A percentile compares a stretch with the other conserved stretches of the same genome.
phyloP scores from a whole-genome alignment of 768 basidiomycete species.

The Boletales sp. region DNA sequence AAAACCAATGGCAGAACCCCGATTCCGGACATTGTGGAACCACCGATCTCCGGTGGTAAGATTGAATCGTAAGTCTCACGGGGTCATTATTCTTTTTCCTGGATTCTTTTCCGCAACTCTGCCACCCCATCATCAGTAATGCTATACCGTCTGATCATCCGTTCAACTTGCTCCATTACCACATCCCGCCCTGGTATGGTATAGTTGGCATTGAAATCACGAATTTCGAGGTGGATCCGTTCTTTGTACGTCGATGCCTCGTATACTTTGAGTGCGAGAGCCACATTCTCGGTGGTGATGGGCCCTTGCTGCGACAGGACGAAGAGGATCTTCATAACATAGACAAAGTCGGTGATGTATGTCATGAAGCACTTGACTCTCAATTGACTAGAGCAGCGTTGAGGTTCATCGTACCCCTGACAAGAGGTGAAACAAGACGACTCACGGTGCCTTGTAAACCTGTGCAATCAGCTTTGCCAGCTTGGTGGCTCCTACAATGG shows the following conservation, averaged over 20 bases:
- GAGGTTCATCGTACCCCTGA: not conserved
- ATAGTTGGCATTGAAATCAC: not conserved
- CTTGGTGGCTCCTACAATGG: not conserved
- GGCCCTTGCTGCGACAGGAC: not conserved
- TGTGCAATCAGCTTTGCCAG: not conserved
- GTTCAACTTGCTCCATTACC: not conserved
- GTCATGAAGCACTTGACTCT: not conserved
- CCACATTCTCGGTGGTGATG: not conserved
- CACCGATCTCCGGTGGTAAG: too few relatives aligned
- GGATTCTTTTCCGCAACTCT: not conserved
- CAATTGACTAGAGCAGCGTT: not conserved
- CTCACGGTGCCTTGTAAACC: not conserved
- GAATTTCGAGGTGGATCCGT: not conserved
- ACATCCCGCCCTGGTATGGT: not conserved
- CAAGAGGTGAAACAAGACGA: not conserved
- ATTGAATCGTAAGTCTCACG: too few relatives aligned
- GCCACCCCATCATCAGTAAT: not conserved
- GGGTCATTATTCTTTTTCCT: too few relatives aligned
- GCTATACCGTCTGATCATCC: not conserved
- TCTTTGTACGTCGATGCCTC: not conserved
- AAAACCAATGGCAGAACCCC: too few relatives aligned
- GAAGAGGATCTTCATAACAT: conserved; percentile 3
- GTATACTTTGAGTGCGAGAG: not conserved
- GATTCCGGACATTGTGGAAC: too few relatives aligned
- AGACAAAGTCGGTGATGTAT: not conserved